Conservation (phyloP, 208 protist genomes). For the Trypanosoma scelopori region DNA sequence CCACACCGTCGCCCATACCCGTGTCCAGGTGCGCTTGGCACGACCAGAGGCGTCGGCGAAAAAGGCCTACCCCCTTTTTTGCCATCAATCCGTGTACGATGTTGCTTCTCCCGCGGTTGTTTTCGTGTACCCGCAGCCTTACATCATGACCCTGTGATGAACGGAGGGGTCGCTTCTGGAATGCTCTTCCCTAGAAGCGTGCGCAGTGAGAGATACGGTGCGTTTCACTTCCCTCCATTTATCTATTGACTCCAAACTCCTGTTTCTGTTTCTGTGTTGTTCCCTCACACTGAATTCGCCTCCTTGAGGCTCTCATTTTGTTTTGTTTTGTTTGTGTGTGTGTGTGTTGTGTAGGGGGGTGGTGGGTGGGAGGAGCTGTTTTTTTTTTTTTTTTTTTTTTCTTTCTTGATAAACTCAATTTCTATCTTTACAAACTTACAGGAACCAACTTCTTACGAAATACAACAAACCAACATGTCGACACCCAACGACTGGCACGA, state of each 20-base stretch:
- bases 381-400: conserved; percentile 12
- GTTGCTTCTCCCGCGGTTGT: conserved; percentile 31
- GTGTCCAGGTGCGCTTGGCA: conserved; percentile 78
- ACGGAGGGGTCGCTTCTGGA: conserved; percentile 7
- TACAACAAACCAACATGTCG: conserved; percentile 6
- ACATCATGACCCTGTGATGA: conserved; percentile 22
- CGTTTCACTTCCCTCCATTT: neutral
- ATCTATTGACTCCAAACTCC: too few species aligned
- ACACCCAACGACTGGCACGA: neutral
- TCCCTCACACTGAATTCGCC: too few species aligned
- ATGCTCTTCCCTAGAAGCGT: neutral
- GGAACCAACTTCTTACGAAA: conserved; percentile 18
- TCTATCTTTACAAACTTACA: conserved; percentile 18
- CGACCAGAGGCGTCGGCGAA: conserved; percentile 64
- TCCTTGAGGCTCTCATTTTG: too few species aligned
- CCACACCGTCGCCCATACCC: conserved; percentile 35
- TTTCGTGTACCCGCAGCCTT: conserved; percentile 26
- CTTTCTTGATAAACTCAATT: conserved; percentile 6
- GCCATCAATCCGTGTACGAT: conserved; percentile 58
- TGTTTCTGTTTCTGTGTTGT: too few species aligned
- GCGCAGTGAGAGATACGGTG: neutral
- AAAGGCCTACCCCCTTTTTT: conserved; percentile 64
- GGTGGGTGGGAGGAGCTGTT: too few species aligned
- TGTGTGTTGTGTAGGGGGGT: neutral
- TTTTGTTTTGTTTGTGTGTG: neutral